Evolutionary conservation across 2,329 filamentous ascomycete genomes (phyloP), one percentile per base, ranked within the genome.

Genomic region (Cladosporium cucumerinum): DNA sequence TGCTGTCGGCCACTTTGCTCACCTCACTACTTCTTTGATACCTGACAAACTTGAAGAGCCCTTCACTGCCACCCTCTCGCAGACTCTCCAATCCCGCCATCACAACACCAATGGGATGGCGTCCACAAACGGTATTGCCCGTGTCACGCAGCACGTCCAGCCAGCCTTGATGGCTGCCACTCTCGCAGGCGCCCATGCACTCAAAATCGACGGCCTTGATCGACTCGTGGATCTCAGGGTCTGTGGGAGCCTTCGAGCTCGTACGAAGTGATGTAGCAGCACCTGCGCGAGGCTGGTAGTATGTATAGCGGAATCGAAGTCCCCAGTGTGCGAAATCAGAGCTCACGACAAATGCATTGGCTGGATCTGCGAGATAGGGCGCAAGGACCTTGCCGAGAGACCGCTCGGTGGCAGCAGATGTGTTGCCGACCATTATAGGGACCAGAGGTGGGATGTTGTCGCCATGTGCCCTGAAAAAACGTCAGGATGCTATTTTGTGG

Each of bases 311-410:
- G 77, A 97, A 99, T 57, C 92, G 85, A 0, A 82, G 71, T 12
- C 95, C 95, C 95, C 95, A 99, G 78, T 99, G 95, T 69, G 94
- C 97, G 76, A 99, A 99, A 76, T 99, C 95, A 0, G 93, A 97
- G 76, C 91, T 95, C 68, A 98, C 85, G 66, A 99, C 85, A 75
- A 98, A 97, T 1, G 89, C 87, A 66, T 91, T 96, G 14, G 84
- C 80, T 0, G 89, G 86, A 70, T 97, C 90, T 36, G 83, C 82
- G 7, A 99, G 80, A 75, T 95, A 96, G 0, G 90, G 88, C 1
- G 90, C 86, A 8, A 99, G 81, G n/a, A 93, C 75, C 28, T 80
- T 72, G 2, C 92, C 95, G 64, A 90, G 86, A 1, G 77, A 80
- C 58, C 85, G 85, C 78, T 98, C 94, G 2, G 88, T 86, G 0